Conservation (phyloP, 139 green algal genomes). For the Chlamydomonas eustigma region DNA sequence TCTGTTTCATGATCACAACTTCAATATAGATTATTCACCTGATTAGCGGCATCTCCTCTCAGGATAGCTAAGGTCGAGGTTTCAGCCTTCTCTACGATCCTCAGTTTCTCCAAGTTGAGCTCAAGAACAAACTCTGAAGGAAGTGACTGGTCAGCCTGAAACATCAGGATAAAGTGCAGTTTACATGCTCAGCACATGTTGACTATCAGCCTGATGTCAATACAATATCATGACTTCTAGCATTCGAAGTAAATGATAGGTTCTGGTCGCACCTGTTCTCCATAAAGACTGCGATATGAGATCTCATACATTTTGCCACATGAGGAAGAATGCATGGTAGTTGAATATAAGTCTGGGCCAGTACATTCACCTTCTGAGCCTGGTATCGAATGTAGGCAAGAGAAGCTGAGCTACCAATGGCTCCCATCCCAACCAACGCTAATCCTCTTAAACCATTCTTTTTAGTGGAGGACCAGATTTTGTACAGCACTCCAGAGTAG, state of each 20-base stretch:
- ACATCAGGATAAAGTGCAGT: no score
- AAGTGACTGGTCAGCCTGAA: constrained; percentile 31
- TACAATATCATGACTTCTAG: no score
- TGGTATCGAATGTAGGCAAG: constrained; percentile 10
- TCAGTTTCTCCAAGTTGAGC: constrained; percentile 44
- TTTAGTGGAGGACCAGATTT: not conserved
- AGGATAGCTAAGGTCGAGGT: not conserved
- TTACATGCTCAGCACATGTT: no score
- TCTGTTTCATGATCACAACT: no score
- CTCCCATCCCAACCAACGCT: constrained; percentile 12
- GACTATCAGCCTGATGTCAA: no score
- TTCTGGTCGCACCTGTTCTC: no score
- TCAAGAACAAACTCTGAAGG: constrained; percentile 50
- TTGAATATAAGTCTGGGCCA: not conserved
- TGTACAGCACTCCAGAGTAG: no score
- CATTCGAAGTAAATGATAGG: no score
- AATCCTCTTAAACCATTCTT: constrained; percentile 6
- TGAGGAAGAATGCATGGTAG: not conserved
- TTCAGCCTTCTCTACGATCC: constrained; percentile 36
- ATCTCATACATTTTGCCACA: no score
- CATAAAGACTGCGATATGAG: no score
- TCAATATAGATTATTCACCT: no score
- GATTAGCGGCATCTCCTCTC: not conserved
- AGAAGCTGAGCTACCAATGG: constrained; percentile 6
- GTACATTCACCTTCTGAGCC: constrained; percentile 7